phyloP scores from a whole-genome alignment of 208 protist species.

The Angomonas deanei region DNA sequence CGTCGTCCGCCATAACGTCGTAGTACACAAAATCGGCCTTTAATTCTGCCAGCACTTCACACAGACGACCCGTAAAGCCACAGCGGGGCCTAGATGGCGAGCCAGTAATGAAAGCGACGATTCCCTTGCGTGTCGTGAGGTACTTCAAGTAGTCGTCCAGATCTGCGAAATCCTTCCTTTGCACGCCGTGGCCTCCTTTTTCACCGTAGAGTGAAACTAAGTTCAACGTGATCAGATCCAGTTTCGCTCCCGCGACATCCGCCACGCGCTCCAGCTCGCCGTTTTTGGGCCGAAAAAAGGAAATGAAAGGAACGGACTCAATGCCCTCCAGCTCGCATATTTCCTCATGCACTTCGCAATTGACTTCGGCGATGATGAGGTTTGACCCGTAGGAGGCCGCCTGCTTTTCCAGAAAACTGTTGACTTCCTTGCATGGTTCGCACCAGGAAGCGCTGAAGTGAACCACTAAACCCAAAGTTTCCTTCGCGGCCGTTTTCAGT shows the following conservation, averaged over 20 bases:
- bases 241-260: constrained; percentile 71
- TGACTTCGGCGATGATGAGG: constrained; percentile 77
- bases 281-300: constrained; percentile 71
- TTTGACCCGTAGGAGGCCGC: constrained; percentile 30
- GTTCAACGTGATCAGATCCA: constrained; percentile 74
- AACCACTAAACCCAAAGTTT: constrained; percentile 56
- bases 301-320: constrained; percentile 83
- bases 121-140: constrained; percentile 66
- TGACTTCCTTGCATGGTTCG: constrained; percentile 78
- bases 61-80: constrained; percentile 83
- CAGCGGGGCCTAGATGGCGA: constrained; percentile 84
- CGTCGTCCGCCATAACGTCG: constrained; percentile 88
- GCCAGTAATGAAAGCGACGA: constrained; percentile 92
- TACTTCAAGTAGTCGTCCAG: constrained; percentile 80
- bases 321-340: constrained; percentile 78
- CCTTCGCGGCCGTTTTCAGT: constrained; percentile 42
- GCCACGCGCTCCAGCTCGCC: constrained; percentile 61
- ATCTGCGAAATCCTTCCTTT: constrained; percentile 40
- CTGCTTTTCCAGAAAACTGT: constrained; percentile 33
- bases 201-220: constrained; percentile 69
- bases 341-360: constrained; percentile 53
- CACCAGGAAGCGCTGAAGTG: constrained; percentile 91
- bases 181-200: constrained; percentile 39
- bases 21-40: constrained; percentile 73
- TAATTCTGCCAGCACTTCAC: constrained; percentile 68